phyloP scores from a whole-genome alignment of 768 basidiomycete genomes.

The Lactarius indigo region DNA sequence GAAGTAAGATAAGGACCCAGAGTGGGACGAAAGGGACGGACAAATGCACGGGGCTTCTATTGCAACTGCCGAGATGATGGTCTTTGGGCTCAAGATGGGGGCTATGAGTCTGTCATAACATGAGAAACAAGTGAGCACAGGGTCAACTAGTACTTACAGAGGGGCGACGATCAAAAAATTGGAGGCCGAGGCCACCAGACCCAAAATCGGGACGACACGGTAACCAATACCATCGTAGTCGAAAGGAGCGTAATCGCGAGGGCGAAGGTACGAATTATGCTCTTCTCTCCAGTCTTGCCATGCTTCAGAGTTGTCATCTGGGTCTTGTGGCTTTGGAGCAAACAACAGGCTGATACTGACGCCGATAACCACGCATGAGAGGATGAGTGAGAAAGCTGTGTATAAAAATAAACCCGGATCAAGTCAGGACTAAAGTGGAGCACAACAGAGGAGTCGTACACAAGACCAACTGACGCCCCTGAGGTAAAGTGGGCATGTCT shows the following conservation, averaged over 20 bases:
- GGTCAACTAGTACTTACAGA: conserved; percentile 1
- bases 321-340: not conserved
- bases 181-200: not conserved
- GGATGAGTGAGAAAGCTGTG: conserved; percentile 9
- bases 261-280: too few relatives aligned
- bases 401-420: not conserved
- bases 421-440: not conserved
- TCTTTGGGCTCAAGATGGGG: conserved; percentile 4
- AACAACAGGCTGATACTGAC: conserved; percentile 11
- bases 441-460: not conserved
- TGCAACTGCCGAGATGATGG: conserved; percentile 10
- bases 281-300: not conserved
- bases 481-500: conserved; percentile 17
- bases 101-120: not conserved
- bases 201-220: conserved; percentile 6
- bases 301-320: not conserved
- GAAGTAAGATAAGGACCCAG: not conserved
- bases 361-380: conserved; percentile 13
- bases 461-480: conserved; percentile 14
- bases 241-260: not conserved
- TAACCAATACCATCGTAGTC: not conserved
- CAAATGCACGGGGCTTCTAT: conserved; percentile 17
- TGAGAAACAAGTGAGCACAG: not conserved
- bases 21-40: not conserved
- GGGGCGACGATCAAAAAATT: not conserved